phyloP scores from a whole-genome alignment of 2,329 filamentous ascomycete species.

The Beauveria pseudobassiana region DNA sequence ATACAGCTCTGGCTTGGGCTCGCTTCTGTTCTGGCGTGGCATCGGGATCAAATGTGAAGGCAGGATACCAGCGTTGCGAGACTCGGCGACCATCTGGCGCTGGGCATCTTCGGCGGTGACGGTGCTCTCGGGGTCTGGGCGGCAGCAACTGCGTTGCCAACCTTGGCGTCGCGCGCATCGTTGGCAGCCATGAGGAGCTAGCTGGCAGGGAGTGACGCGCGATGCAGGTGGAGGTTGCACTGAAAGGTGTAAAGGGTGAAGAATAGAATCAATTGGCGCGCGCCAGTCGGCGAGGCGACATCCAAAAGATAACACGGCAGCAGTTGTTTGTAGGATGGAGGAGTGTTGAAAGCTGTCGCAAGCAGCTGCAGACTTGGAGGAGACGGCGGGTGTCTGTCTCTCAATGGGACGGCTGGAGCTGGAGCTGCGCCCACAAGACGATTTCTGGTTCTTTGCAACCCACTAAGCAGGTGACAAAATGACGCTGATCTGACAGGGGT shows the following conservation, averaged over 20 bases:
- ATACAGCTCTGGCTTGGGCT: slow-evolving; percentile 67
- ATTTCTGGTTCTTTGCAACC: not conserved
- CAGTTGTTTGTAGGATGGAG: not conserved
- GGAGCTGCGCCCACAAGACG: not conserved
- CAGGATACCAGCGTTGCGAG: slow-evolving; percentile 70
- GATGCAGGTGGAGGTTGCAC: not conserved
- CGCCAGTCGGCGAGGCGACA: slow-evolving; percentile 9
- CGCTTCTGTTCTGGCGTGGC: slow-evolving; percentile 78
- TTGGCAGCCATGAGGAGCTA: slow-evolving; percentile 4
- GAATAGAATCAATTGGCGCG: slow-evolving; percentile 7
- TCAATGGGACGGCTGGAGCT: slow-evolving; percentile 5
- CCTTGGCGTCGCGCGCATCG: slow-evolving; percentile 8
- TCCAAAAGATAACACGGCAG: not conserved
- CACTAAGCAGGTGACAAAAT: not conserved
- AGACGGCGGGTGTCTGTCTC: not conserved
- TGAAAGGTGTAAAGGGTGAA: no score
- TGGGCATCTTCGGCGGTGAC: slow-evolving; percentile 66
- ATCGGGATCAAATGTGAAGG: slow-evolving; percentile 82
- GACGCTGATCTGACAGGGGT: slow-evolving; percentile 8
- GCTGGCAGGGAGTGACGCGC: not conserved
- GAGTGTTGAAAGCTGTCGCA: not conserved
- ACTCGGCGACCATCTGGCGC: slow-evolving; percentile 66
- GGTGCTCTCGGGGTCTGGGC: slow-evolving; percentile 60
- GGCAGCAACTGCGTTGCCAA: slow-evolving; percentile 6
- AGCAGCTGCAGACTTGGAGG: not conserved